Evolutionary conservation across 2,329 filamentous ascomycete species (phyloP).

Genomic region (Periconia macrospinosa): DNA sequence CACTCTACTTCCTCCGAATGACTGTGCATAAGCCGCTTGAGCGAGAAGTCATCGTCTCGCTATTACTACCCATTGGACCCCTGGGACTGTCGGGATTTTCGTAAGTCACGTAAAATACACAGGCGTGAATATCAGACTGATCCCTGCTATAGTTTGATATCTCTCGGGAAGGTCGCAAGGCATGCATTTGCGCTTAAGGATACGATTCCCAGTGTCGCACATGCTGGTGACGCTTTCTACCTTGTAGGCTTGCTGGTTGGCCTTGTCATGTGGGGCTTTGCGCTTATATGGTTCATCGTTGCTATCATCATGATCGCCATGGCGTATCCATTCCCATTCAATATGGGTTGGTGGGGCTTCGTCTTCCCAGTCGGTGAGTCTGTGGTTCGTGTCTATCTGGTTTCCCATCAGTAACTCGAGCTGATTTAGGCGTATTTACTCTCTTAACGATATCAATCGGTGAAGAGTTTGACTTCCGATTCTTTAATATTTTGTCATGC

Average conservation of each 20-base stretch:
- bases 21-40: slow-evolving; percentile 64
- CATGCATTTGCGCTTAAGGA: slow-evolving; percentile 39
- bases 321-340: slow-evolving; percentile 52
- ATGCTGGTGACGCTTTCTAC: slow-evolving; percentile 56
- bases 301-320: slow-evolving; percentile 48
- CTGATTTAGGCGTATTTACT: slow-evolving; percentile 46
- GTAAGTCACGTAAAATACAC: background rate
- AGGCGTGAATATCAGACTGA: background rate
- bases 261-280: slow-evolving; percentile 57
- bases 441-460: slow-evolving; percentile 47
- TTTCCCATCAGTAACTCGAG: too few relatives aligned
- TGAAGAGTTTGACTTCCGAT: slow-evolving; percentile 51
- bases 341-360: slow-evolving; percentile 63
- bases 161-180: slow-evolving; percentile 48
- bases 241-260: slow-evolving; percentile 55
- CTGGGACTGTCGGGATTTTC: slow-evolving; percentile 46
- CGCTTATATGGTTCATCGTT: slow-evolving; percentile 54
- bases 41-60: slow-evolving; percentile 64
- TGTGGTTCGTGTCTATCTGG: background rate
- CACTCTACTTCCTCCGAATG: slow-evolving; percentile 68
- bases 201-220: slow-evolving; percentile 29
- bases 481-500: slow-evolving; percentile 41
- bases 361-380: slow-evolving; percentile 53
- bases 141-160: slow-evolving; percentile 26
- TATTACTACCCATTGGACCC: slow-evolving; percentile 66